A percentile compares a stretch with the other conserved stretches of the same genome.
These are phyloP conservation scores for Alternaria sp. DNA, from an alignment of 2,329 filamentous ascomycete species.

Conservation along the genomic window DNA sequence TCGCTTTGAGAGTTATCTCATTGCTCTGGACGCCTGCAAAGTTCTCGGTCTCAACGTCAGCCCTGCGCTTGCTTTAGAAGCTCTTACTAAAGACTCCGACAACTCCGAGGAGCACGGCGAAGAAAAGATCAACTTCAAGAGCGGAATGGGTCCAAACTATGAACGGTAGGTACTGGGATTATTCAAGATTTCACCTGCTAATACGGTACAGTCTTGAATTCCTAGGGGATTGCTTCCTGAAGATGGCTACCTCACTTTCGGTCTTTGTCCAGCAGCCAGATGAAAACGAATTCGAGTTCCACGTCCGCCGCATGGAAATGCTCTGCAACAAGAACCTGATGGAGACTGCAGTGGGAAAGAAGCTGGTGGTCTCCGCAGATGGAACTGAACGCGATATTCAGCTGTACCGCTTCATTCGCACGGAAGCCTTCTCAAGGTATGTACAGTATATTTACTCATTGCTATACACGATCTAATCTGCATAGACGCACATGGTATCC, in stretches of 20 bases:
- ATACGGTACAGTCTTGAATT: slow-evolving; percentile 70
- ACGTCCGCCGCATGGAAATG: slow-evolving; percentile 88
- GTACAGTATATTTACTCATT: slow-evolving; percentile 15
- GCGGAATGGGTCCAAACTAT: slow-evolving; percentile 92
- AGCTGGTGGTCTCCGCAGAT: slow-evolving; percentile 46
- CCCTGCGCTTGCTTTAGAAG: slow-evolving; percentile 78
- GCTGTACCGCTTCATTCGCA: slow-evolving; percentile 79
- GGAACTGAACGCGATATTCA: slow-evolving; percentile 52
- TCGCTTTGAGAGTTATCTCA: slow-evolving; percentile 80
- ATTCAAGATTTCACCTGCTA: neutral
- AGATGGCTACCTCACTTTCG: slow-evolving; percentile 92
- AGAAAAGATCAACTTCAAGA: slow-evolving; percentile 74
- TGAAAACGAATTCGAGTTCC: slow-evolving; percentile 83
- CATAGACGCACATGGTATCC: slow-evolving; percentile 84
- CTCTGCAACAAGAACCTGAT: slow-evolving; percentile 92
- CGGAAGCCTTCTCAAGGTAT: slow-evolving; percentile 76
- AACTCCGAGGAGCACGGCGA: slow-evolving; percentile 76
- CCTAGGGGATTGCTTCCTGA: slow-evolving; percentile 90
- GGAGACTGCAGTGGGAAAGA: slow-evolving; percentile 66
- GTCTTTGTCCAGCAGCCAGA: slow-evolving; percentile 78
- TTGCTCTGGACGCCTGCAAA: slow-evolving; percentile 76
- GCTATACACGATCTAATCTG: slow-evolving; percentile 20
- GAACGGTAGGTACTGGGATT: slow-evolving; percentile 63
- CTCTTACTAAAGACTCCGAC: slow-evolving; percentile 90
- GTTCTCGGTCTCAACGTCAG: slow-evolving; percentile 69